These are phyloP conservation scores for Termitomyces sp. DNA, from an alignment of 768 basidiomycete genomes.

Conservation along the genomic window DNA sequence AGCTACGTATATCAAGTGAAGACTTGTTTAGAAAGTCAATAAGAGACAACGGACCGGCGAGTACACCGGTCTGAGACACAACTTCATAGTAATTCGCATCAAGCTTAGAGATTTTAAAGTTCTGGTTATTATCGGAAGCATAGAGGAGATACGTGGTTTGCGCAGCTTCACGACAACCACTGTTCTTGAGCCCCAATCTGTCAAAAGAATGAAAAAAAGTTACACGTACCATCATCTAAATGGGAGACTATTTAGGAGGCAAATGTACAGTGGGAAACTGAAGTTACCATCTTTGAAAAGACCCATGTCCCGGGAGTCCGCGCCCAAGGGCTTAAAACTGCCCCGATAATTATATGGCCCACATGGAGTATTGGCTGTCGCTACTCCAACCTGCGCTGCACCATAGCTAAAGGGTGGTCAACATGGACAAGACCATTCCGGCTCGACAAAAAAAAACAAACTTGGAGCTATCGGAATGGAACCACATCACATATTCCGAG, in stretches of 20 bases:
- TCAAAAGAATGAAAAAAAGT: not conserved
- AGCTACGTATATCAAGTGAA: slow-evolving; percentile 21
- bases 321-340: slow-evolving; percentile 52
- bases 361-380: slow-evolving; percentile 52
- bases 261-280: not conserved
- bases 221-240: slow-evolving; percentile 33
- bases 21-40: not conserved
- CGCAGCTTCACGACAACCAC: slow-evolving; percentile 23
- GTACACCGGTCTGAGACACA: slow-evolving; percentile 35
- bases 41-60: slow-evolving; percentile 30
- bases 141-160: slow-evolving; percentile 55
- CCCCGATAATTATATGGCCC: slow-evolving; percentile 54
- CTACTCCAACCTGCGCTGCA: slow-evolving; percentile 59
- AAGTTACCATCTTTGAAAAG: slow-evolving; percentile 40
- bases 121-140: slow-evolving; percentile 64
- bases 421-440: not conserved
- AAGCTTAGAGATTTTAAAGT: slow-evolving; percentile 58
- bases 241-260: not conserved
- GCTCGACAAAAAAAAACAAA: slow-evolving; percentile 18
- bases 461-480: slow-evolving; percentile 61
- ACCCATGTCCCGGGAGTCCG: slow-evolving; percentile 55
- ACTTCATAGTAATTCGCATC: slow-evolving; percentile 59
- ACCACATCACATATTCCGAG: slow-evolving; percentile 67
- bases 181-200: not conserved
- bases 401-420: slow-evolving; percentile 39